Evolutionary conservation across 116 monocot genomes (phyloP).

Genomic region (Thalassia testudinum): DNA sequence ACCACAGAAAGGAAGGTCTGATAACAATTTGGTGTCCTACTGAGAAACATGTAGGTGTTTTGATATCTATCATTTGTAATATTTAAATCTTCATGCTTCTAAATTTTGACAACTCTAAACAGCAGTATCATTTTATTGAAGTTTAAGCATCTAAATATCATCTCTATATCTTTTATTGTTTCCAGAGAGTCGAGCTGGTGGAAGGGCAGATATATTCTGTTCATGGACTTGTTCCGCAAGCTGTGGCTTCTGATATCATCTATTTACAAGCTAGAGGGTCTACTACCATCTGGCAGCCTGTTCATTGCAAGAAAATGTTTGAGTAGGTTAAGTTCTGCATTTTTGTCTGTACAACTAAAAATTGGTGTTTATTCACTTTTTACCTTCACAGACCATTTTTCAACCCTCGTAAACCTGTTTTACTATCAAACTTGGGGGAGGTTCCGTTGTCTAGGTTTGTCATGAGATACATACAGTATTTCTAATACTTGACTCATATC

Average conservation of each 20-base stretch:
- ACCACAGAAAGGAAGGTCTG: conserved; percentile 35
- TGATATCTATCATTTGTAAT: not conserved
- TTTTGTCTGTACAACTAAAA: not conserved
- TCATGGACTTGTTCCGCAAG: conserved; percentile 46
- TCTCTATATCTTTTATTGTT: not conserved
- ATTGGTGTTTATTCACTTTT: not conserved
- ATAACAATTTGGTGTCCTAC: conserved; percentile 95
- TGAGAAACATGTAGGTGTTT: conserved; percentile 45
- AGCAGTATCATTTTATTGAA: no score
- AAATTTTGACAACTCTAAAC: no score
- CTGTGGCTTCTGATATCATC: conserved; percentile 23
- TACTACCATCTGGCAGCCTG: conserved; percentile 42
- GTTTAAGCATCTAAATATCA: no score
- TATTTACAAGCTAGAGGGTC: conserved; percentile 78
- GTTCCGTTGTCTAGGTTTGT: conserved; percentile 64
- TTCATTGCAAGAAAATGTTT: conserved; percentile 30
- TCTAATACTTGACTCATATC: no score
- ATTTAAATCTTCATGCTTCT: not conserved
- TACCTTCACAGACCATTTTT: conserved; percentile 52
- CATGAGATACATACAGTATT: no score
- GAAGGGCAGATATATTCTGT: conserved; percentile 90
- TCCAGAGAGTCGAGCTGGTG: conserved; percentile 69
- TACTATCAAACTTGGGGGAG: conserved; percentile 59
- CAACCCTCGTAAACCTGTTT: conserved; percentile 43
- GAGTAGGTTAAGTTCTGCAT: conserved; percentile 33